Conservation (phyloP, 2,329 filamentous ascomycete genomes). For the Microsporum ferrugineum region DNA sequence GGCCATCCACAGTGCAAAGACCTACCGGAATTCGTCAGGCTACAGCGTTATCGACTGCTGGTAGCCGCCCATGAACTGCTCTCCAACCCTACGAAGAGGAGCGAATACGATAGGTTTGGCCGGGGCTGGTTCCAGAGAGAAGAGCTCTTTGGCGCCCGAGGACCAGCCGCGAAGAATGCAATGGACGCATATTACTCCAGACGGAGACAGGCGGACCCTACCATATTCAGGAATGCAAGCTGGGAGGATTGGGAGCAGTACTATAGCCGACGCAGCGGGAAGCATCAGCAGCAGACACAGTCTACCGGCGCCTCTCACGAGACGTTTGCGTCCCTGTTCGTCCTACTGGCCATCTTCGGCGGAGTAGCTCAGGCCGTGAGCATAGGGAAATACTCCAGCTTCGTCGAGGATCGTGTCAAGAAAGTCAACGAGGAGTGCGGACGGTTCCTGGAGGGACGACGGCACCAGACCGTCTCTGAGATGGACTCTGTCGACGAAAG, state of each 20-base stretch:
- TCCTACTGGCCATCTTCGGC: slow-evolving; percentile 57
- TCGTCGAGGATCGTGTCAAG: slow-evolving; percentile 55
- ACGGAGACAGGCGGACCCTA: slow-evolving; percentile 31
- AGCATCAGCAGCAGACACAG: slow-evolving; percentile 6
- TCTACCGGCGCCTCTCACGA: slow-evolving; percentile 54
- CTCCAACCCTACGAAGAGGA: slow-evolving; percentile 65
- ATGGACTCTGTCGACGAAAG: slow-evolving; percentile 46
- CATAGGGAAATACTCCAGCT: slow-evolving; percentile 50
- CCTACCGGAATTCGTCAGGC: slow-evolving; percentile 50
- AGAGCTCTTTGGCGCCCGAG: slow-evolving; percentile 15
- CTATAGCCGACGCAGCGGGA: slow-evolving; percentile 44
- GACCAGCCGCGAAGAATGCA: background rate
- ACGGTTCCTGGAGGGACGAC: slow-evolving; percentile 41
- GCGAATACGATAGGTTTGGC: slow-evolving; percentile 70
- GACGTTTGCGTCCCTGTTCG: slow-evolving; percentile 62
- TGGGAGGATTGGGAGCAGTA: slow-evolving; percentile 97
- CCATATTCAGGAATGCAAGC: slow-evolving; percentile 64
- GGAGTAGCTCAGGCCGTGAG: slow-evolving; percentile 61
- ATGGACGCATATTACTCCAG: slow-evolving; percentile 16
- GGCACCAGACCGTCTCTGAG: slow-evolving; percentile 40
- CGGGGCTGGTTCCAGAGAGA: slow-evolving; percentile 57
- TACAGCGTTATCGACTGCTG: slow-evolving; percentile 85
- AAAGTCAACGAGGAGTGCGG: slow-evolving; percentile 56
- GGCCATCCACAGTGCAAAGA: slow-evolving; percentile 33
- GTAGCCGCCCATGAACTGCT: slow-evolving; percentile 82